Evolutionary conservation across 257 asterid genomes (phyloP).

Genomic region (Solanum ossicruentum): DNA sequence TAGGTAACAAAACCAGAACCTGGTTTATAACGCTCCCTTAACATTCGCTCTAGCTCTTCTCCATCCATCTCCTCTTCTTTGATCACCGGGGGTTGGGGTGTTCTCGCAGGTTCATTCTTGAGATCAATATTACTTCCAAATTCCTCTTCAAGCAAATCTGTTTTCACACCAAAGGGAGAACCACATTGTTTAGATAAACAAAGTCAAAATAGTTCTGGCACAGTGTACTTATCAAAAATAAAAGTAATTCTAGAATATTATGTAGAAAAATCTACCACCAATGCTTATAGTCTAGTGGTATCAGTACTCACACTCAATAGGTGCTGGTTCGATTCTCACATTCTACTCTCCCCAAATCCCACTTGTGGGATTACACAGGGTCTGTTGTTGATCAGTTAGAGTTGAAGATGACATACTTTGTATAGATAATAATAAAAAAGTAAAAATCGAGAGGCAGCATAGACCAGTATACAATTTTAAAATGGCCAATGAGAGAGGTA

Average conservation of each 20-base stretch:
- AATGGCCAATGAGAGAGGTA: not conserved
- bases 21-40: slow-evolving; percentile 59
- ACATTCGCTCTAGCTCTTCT: slow-evolving; percentile 60
- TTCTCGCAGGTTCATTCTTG: slow-evolving; percentile 31
- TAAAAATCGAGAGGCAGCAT: not conserved
- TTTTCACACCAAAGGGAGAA: not conserved
- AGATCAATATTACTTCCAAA: slow-evolving; percentile 9
- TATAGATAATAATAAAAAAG: not conserved
- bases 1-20: slow-evolving; percentile 54
- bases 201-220: not conserved
- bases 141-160: slow-evolving; percentile 49
- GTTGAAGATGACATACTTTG: not conserved
- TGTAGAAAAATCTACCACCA: not conserved
- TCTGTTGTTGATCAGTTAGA: not conserved
- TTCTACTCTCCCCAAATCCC: not conserved
- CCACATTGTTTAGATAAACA: not conserved
- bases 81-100: slow-evolving; percentile 19
- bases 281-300: not conserved
- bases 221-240: not conserved
- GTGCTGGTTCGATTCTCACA: not conserved
- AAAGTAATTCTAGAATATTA: not conserved
- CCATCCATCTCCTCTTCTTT: slow-evolving; percentile 75
- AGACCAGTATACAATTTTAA: not conserved
- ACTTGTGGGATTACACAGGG: not conserved
- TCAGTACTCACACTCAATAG: not conserved